phyloP scores from a whole-genome alignment of 139 green algal species.

The Spirogloea muscicola region DNA sequence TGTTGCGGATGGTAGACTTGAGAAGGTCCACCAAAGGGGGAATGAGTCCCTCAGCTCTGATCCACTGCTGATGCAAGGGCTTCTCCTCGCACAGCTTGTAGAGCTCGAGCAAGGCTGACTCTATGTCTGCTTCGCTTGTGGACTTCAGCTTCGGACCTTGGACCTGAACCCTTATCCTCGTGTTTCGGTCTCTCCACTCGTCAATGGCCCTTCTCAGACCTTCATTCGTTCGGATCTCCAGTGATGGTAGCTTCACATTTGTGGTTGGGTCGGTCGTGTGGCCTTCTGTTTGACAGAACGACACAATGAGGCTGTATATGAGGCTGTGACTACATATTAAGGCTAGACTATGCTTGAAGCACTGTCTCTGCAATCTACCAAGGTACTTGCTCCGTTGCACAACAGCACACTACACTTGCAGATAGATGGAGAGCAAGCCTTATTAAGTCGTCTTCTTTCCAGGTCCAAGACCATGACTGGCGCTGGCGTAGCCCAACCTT shows the following conservation, averaged over 20 bases:
- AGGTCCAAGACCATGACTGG: no score
- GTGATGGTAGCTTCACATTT: not conserved
- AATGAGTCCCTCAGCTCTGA: slow-evolving; percentile 26
- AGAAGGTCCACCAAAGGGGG: slow-evolving; percentile 19
- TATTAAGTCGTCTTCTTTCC: no score
- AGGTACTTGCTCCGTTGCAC: no score
- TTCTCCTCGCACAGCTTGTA: slow-evolving; percentile 34
- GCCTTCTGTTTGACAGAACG: no score
- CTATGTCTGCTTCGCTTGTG: slow-evolving; percentile 13
- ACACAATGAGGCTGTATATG: no score
- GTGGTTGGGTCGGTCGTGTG: slow-evolving; percentile 16
- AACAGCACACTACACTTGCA: no score
- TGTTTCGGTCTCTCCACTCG: slow-evolving; percentile 31
- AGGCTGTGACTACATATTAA: no score
- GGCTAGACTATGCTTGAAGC: no score
- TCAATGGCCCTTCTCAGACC: slow-evolving; percentile 18
- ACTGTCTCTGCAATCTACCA: no score
- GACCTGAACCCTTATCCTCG: slow-evolving; percentile 18
- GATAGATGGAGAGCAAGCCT: no score
- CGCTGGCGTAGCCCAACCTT: no score
- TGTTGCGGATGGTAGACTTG: slow-evolving; percentile 24
- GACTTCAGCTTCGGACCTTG: slow-evolving; percentile 24
- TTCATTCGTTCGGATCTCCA: slow-evolving; percentile 5
- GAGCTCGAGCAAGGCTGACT: slow-evolving; percentile 22
- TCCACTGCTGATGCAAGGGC: slow-evolving; percentile 18